Conservation (phyloP, 768 basidiomycete genomes). For the Wakefieldia striispora region DNA sequence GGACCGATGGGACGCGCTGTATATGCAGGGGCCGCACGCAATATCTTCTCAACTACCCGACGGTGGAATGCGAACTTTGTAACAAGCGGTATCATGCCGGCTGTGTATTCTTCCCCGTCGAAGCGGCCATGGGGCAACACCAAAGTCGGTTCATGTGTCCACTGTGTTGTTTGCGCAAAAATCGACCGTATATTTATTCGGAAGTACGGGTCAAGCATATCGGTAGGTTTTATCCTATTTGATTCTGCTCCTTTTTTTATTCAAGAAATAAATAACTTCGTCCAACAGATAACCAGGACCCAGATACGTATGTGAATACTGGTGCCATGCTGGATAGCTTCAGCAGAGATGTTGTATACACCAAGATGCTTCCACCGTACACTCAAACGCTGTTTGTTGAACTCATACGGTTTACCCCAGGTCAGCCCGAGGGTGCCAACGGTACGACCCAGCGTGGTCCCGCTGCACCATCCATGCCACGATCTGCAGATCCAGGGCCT, state of each 20-base stretch:
- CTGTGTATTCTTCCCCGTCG: slow-evolving; percentile 70
- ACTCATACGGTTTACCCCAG: slow-evolving; percentile 47
- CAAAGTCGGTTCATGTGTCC: slow-evolving; percentile 63
- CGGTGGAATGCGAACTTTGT: slow-evolving; percentile 67
- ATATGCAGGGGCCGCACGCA: slow-evolving; percentile 71
- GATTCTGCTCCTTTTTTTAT: neutral
- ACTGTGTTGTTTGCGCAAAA: slow-evolving; percentile 74
- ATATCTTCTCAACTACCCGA: slow-evolving; percentile 59
- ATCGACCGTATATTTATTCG: slow-evolving; percentile 65
- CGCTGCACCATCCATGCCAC: slow-evolving; percentile 15
- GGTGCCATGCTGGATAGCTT: slow-evolving; percentile 71
- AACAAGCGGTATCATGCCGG: slow-evolving; percentile 65
- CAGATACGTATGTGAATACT: slow-evolving; percentile 67
- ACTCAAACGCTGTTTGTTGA: slow-evolving; percentile 73
- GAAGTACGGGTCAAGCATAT: slow-evolving; percentile 71
- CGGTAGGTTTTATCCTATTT: slow-evolving; percentile 38
- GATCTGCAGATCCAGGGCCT: slow-evolving; percentile 28
- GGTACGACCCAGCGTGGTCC: slow-evolving; percentile 18
- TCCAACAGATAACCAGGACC: slow-evolving; percentile 42
- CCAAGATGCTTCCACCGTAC: slow-evolving; percentile 61
- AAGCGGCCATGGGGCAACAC: slow-evolving; percentile 35
- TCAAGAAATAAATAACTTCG: slow-evolving; percentile 4
- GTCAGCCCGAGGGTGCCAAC: slow-evolving; percentile 29
- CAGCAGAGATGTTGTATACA: slow-evolving; percentile 70
- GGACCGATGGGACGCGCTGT: slow-evolving; percentile 74